phyloP scores from a whole-genome alignment of 2,329 filamentous ascomycete genomes.

The Apiospora malaysiana region DNA sequence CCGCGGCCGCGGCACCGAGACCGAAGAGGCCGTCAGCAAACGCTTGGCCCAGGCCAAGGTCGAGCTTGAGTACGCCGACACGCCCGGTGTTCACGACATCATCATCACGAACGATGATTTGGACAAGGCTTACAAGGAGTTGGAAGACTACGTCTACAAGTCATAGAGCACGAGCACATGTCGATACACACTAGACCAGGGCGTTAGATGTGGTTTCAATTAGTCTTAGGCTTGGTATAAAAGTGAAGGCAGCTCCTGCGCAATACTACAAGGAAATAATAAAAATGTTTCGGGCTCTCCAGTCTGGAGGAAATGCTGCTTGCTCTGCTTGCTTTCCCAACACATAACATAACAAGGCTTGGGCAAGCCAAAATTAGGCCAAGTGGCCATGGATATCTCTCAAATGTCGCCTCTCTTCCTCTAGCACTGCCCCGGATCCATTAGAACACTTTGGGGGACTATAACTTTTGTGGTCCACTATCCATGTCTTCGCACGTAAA shows the following conservation, averaged over 20 bases:
- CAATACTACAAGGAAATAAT: slow-evolving; percentile 54
- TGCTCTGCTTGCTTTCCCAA: slow-evolving; percentile 39
- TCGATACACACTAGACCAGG: slow-evolving; percentile 15
- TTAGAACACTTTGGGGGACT: slow-evolving; percentile 6
- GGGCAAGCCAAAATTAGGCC: slow-evolving; percentile 32
- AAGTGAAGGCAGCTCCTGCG: slow-evolving; percentile 43
- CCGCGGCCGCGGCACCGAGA: slow-evolving; percentile 78
- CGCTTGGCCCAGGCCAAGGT: slow-evolving; percentile 73
- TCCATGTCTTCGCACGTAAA: slow-evolving; percentile 28
- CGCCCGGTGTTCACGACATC: slow-evolving; percentile 69
- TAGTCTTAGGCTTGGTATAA: slow-evolving; percentile 40
- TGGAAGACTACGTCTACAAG: slow-evolving; percentile 57
- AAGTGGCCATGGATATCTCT: slow-evolving; percentile 23
- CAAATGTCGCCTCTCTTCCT: slow-evolving; percentile 20
- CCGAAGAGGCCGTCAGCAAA: slow-evolving; percentile 72
- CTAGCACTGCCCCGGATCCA: slow-evolving; percentile 32
- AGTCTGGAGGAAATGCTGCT: slow-evolving; percentile 42
- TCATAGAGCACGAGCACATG: slow-evolving; percentile 22
- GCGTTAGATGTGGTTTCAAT: slow-evolving; percentile 43
- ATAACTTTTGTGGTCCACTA: slow-evolving; percentile 23
- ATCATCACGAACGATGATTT: slow-evolving; percentile 69
- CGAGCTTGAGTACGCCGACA: slow-evolving; percentile 76
- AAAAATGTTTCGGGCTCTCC: slow-evolving; percentile 47
- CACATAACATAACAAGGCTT: slow-evolving; percentile 44
- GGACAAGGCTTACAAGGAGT: slow-evolving; percentile 56